Evolutionary conservation across 257 asterid species (phyloP).

Genomic region (Catharanthus roseus): DNA sequence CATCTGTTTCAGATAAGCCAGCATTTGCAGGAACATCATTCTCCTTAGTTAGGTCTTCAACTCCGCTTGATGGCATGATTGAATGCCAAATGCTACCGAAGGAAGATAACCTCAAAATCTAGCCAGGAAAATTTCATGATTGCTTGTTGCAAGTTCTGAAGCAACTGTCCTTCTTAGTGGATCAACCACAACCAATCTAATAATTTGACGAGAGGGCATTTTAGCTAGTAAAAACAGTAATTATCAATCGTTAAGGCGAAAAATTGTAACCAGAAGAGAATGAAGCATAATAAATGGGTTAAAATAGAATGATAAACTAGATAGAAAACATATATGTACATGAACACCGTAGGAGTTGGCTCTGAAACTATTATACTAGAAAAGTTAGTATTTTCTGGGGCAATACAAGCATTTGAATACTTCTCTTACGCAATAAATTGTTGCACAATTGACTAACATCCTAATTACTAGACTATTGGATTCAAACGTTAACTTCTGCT

Average conservation of each 20-base stretch:
- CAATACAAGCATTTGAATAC: too few species aligned
- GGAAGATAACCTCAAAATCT: conserved; percentile 10
- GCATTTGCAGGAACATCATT: conserved; percentile 24
- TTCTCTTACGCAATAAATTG: too few species aligned
- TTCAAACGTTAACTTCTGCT: too few species aligned
- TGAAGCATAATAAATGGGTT: background rate
- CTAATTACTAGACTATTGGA: too few species aligned
- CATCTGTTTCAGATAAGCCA: conserved; percentile 22
- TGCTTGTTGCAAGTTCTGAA: background rate
- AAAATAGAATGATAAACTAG: background rate
- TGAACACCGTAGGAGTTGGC: background rate
- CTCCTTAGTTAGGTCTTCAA: conserved; percentile 24
- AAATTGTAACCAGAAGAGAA: background rate
- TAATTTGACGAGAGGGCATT: background rate
- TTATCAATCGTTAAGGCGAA: background rate
- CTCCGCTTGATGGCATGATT: conserved; percentile 29
- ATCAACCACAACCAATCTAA: background rate
- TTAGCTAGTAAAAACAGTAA: background rate
- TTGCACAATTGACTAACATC: too few species aligned
- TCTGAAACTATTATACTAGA: background rate
- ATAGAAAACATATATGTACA: background rate
- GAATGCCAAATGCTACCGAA: conserved; percentile 20
- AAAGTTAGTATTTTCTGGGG: background rate
- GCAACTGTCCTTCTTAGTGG: background rate
- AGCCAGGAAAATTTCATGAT: conserved; percentile 7